Percentiles rank a stretch among this genome's conserved stretches.
phyloP scores from a whole-genome alignment of 192 early-diverging fungal genomes.

The Gaertneriomyces sp. region DNA sequence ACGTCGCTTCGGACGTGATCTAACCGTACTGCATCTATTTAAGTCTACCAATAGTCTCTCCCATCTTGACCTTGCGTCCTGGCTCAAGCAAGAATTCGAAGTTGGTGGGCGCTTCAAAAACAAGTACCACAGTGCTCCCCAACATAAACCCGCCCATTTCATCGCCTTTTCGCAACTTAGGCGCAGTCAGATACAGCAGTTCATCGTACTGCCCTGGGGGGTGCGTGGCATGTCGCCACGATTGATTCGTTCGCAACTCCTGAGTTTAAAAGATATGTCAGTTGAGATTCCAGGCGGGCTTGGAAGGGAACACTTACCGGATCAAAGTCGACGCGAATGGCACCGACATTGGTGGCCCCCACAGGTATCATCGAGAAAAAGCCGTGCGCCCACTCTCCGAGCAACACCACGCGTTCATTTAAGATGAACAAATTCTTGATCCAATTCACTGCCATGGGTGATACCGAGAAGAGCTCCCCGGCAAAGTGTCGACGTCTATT shows the following conservation, averaged over 20 bases:
- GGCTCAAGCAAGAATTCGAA: slow-evolving; percentile 74
- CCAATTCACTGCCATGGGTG: slow-evolving; percentile 80
- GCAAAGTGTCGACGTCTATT: slow-evolving; percentile 86
- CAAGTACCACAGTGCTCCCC: slow-evolving; percentile 92
- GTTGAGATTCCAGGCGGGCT: too few relatives aligned
- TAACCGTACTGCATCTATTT: too few relatives aligned
- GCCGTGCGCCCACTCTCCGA: slow-evolving; percentile 89
- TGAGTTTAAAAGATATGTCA: background rate
- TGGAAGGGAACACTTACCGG: slow-evolving; percentile 44
- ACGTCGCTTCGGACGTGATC: too few relatives aligned
- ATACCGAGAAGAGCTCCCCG: slow-evolving; percentile 93
- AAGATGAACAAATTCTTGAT: slow-evolving; percentile 90
- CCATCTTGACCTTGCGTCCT: slow-evolving; percentile 78
- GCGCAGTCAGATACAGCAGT: slow-evolving; percentile 62
- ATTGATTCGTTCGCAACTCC: slow-evolving; percentile 48
- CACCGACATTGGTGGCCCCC: slow-evolving; percentile 97
- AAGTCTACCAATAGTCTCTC: slow-evolving; percentile 58
- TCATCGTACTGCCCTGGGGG: slow-evolving; percentile 74
- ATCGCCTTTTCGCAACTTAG: slow-evolving; percentile 71
- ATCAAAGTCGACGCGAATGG: slow-evolving; percentile 92
- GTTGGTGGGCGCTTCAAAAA: slow-evolving; percentile 87
- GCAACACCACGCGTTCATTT: slow-evolving; percentile 91
- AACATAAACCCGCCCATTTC: slow-evolving; percentile 96
- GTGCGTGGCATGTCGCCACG: slow-evolving; percentile 32
- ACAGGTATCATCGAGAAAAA: slow-evolving; percentile 97